Conservation (phyloP, 148 eudicot genomes). For the Silene uniflora region DNA sequence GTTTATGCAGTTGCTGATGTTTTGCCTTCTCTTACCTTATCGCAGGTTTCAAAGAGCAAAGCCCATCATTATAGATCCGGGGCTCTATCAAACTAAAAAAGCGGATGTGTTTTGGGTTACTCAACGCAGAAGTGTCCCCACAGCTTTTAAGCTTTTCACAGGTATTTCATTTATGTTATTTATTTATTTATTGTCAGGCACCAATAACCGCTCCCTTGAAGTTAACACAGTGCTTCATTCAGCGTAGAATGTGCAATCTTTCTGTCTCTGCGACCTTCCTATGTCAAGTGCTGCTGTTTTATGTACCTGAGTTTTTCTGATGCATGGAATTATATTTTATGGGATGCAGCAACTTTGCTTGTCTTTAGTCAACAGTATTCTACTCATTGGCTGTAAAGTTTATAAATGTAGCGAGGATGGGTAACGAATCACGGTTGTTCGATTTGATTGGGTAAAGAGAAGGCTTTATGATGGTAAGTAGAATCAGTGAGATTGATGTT, state of each 20-base stretch:
- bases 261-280: neutral
- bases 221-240: constrained; percentile 6
- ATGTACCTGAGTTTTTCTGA: too few relatives aligned
- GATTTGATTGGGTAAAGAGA: neutral
- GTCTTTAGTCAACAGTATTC: neutral
- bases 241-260: neutral
- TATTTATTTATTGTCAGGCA: neutral
- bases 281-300: neutral
- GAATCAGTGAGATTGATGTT: neutral
- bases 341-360: neutral
- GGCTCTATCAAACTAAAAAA: constrained; percentile 68
- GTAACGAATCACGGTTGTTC: neutral
- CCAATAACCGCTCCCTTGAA: neutral
- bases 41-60: constrained; percentile 84
- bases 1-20: neutral
- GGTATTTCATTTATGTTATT: too few relatives aligned
- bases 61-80: constrained; percentile 84
- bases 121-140: constrained; percentile 84
- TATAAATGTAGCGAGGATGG: neutral
- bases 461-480: neutral
- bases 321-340: neutral
- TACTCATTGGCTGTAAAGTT: neutral
- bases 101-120: constrained; percentile 82
- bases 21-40: too few relatives aligned
- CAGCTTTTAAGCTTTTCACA: constrained; percentile 91